phyloP scores from a whole-genome alignment of 257 asterid genomes.

The Perilla frutescens region DNA sequence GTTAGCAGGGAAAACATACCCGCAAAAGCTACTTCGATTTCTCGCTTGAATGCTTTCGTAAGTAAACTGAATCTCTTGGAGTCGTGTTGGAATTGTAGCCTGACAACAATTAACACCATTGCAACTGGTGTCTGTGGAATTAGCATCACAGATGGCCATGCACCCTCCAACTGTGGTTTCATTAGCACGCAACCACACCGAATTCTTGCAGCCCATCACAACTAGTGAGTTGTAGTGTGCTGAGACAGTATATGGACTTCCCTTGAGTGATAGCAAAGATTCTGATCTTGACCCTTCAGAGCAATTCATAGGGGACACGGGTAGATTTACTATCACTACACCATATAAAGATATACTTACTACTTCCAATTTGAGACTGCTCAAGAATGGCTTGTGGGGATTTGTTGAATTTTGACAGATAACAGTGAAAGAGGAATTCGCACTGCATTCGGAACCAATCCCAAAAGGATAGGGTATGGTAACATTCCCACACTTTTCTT shows the following conservation, averaged over 20 bases:
- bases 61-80: conserved; percentile 23
- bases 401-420: conserved; percentile 33
- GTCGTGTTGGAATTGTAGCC: conserved; percentile 1
- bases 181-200: conserved; percentile 32
- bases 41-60: conserved; percentile 14
- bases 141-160: conserved; percentile 33
- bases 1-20: too few relatives aligned
- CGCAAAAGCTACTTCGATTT: conserved; percentile 7
- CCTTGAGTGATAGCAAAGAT: conserved; percentile 17
- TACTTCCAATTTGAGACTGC: conserved; percentile 36
- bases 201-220: conserved; percentile 42
- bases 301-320: conserved; percentile 37
- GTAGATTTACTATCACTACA: conserved; percentile 30
- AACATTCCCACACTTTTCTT: conserved; percentile 41
- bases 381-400: conserved; percentile 35
- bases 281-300: background rate
- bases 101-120: conserved; percentile 45
- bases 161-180: conserved; percentile 32
- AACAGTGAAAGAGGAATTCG: conserved; percentile 40
- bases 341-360: conserved; percentile 15
- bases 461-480: conserved; percentile 58
- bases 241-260: conserved; percentile 43
- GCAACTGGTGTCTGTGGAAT: conserved; percentile 31
- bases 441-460: conserved; percentile 5
- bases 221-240: conserved; percentile 11